These are phyloP conservation scores for Panus rudis DNA, from an alignment of 768 basidiomycete genomes.

Conservation along the genomic window DNA sequence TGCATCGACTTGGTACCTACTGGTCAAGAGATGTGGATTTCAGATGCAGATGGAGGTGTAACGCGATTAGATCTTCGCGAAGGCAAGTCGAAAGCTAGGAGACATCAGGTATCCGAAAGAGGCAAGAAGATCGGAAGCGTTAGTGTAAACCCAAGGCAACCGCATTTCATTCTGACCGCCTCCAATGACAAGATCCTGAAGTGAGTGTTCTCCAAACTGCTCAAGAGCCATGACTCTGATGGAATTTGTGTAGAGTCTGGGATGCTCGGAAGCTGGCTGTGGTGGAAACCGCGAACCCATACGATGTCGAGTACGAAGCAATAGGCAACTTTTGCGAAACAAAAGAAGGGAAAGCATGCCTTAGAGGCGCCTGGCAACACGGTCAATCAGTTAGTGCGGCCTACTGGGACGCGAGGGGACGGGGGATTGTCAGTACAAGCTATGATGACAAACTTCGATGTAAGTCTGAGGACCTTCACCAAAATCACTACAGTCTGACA, in stretches of 20 bases:
- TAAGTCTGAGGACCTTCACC: slow-evolving; percentile 30
- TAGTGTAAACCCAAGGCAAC: slow-evolving; percentile 68
- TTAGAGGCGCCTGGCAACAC: slow-evolving; percentile 64
- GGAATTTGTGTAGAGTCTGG: slow-evolving; percentile 53
- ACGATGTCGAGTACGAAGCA: slow-evolving; percentile 32
- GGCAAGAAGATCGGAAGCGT: slow-evolving; percentile 72
- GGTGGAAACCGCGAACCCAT: slow-evolving; percentile 11
- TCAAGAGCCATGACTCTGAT: neutral
- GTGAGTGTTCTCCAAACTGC: slow-evolving; percentile 32
- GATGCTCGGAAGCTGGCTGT: slow-evolving; percentile 58
- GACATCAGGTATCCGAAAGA: slow-evolving; percentile 55
- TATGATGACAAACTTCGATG: slow-evolving; percentile 74
- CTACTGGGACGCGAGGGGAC: slow-evolving; percentile 80
- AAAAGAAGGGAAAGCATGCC: slow-evolving; percentile 41
- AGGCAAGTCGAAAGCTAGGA: slow-evolving; percentile 40
- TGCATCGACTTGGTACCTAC: slow-evolving; percentile 61
- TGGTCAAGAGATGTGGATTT: slow-evolving; percentile 82
- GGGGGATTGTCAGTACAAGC: slow-evolving; percentile 74
- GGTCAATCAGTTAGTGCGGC: slow-evolving; percentile 76
- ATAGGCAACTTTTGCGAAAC: slow-evolving; percentile 46
- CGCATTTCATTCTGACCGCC: slow-evolving; percentile 63
- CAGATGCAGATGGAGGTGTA: slow-evolving; percentile 62
- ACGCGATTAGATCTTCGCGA: slow-evolving; percentile 75
- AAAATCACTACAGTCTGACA: neutral
- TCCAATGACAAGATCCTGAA: slow-evolving; percentile 69